Conservation (phyloP, 306 rosid genomes). For the Luffa aegyptiaca region DNA sequence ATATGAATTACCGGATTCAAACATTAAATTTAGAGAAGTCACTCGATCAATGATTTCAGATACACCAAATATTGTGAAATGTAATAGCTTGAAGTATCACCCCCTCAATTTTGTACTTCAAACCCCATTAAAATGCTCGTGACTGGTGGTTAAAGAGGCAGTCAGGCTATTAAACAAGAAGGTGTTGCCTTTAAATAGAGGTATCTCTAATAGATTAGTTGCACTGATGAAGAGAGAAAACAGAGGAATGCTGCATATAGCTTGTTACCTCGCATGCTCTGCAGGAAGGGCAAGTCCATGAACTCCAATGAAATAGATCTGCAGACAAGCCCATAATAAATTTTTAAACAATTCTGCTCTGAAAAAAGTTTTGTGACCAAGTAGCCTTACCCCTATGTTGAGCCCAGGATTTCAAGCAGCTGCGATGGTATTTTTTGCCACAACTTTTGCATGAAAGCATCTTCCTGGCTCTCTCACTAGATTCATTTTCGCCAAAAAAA, state of each 20-base stretch:
- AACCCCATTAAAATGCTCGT: background rate
- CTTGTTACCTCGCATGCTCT: slow-evolving; percentile 44
- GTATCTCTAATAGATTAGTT: background rate
- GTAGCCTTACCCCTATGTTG: slow-evolving; percentile 66
- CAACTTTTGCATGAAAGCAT: slow-evolving; percentile 97
- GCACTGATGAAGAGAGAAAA: background rate
- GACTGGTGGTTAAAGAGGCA: background rate
- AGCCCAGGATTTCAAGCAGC: slow-evolving; percentile 88
- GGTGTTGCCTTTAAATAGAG: too few relatives aligned
- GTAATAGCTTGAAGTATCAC: background rate
- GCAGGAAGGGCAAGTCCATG: slow-evolving; percentile 58
- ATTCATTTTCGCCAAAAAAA: slow-evolving; percentile 76
- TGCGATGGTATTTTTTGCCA: slow-evolving; percentile 87
- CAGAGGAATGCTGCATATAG: background rate
- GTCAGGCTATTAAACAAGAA: background rate
- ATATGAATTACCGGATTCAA: background rate
- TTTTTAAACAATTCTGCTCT: background rate
- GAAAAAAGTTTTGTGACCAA: background rate
- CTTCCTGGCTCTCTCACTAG: slow-evolving; percentile 73
- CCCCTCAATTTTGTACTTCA: background rate
- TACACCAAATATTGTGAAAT: background rate
- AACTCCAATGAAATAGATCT: slow-evolving; percentile 59
- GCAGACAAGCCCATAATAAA: slow-evolving; percentile 12
- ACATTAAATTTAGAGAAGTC: background rate
- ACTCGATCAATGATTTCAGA: background rate